phyloP scores from a whole-genome alignment of 208 protist genomes.

The Leishmania aethiopica region DNA sequence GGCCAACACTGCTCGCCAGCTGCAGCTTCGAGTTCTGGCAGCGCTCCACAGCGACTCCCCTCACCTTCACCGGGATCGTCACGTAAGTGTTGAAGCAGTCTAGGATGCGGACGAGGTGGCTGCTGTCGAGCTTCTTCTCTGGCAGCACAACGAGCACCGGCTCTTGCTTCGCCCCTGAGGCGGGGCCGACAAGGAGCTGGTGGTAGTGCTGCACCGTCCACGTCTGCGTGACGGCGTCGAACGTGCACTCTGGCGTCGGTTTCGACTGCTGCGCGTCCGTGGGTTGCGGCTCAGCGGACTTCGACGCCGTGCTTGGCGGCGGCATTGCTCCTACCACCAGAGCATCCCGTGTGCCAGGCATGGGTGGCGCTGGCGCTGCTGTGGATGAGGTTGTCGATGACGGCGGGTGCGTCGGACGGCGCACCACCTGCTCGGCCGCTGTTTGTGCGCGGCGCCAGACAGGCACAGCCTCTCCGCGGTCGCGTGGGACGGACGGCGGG shows the following conservation, averaged over 20 bases:
- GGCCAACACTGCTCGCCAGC: conserved; percentile 24
- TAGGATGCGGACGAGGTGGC: conserved; percentile 31
- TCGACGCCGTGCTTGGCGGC: background rate
- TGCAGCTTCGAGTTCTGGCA: conserved; percentile 33
- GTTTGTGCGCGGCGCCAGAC: background rate
- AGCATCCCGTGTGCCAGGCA: background rate
- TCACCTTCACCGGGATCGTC: conserved; percentile 30
- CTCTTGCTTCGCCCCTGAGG: conserved; percentile 21
- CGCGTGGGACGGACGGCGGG: background rate
- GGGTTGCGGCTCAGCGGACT: background rate
- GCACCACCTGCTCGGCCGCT: background rate
- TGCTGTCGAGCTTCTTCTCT: conserved; percentile 11
- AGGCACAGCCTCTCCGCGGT: background rate
- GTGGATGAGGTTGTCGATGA: background rate
- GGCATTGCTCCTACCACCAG: background rate
- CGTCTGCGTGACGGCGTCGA: conserved; percentile 17
- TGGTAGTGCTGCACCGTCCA: conserved; percentile 21
- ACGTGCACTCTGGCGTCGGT: background rate
- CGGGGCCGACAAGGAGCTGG: conserved; percentile 15
- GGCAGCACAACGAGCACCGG: conserved; percentile 16
- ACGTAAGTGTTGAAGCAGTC: conserved; percentile 37
- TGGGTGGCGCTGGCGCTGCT: background rate
- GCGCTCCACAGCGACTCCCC: conserved; percentile 31
- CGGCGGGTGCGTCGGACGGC: conserved; percentile 1
- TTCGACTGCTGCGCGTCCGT: background rate